Conservation (phyloP, 495 filamentous ascomycete species). For the Neurospora sp. region DNA sequence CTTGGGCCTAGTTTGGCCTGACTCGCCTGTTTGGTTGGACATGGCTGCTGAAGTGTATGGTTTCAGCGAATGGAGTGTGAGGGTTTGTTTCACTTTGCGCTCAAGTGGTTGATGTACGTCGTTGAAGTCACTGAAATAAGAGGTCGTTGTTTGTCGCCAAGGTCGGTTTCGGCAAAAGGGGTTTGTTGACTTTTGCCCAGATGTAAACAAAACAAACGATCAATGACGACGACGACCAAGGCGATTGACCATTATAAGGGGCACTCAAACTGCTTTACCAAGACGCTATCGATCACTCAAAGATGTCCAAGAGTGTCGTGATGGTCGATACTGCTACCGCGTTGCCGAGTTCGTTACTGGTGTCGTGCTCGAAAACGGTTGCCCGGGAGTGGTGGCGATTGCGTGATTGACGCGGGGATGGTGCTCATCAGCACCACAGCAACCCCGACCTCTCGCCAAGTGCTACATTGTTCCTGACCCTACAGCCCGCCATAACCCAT, state of each 20-base stretch:
- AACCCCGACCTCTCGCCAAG: background rate
- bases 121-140: background rate
- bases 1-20: constrained; percentile 21
- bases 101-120: background rate
- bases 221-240: background rate
- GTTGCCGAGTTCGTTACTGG: background rate
- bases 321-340: background rate
- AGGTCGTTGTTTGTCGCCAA: background rate
- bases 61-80: background rate
- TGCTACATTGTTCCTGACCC: background rate
- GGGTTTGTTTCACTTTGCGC: background rate
- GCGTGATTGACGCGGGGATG: constrained; percentile 18
- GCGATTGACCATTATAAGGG: background rate
- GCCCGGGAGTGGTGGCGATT: constrained; percentile 5
- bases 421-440: background rate
- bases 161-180: background rate
- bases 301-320: background rate
- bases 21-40: background rate
- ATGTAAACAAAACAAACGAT: background rate
- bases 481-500: background rate
- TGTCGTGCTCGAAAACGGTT: background rate
- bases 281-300: background rate
- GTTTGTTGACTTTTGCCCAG: background rate
- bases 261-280: background rate
- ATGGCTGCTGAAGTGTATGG: background rate